Evolutionary conservation across 192 early-diverging fungal species (phyloP).

Genomic region (Entrophospora sp.): DNA sequence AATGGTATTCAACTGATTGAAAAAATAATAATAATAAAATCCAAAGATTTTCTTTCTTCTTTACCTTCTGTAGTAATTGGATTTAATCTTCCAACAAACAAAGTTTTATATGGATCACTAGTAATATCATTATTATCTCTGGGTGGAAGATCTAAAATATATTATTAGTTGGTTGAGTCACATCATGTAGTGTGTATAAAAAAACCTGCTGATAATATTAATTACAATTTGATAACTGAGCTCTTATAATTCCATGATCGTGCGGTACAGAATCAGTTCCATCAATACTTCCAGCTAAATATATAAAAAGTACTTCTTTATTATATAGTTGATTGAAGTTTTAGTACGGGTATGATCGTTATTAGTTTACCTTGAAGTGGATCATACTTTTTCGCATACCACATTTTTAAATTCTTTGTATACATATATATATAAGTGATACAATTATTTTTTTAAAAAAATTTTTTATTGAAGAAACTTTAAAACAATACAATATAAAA

Average conservation of each 20-base stretch:
- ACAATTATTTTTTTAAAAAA: no score
- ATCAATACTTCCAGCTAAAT: conserved; percentile 29
- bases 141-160: conserved; percentile 24
- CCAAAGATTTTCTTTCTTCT: neutral
- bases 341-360: neutral
- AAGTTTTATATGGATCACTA: conserved; percentile 25
- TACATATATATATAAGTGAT: no score
- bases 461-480: no score
- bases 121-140: neutral
- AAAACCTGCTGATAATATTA: neutral
- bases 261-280: conserved; percentile 31
- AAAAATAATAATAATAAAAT: neutral
- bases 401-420: conserved; percentile 23
- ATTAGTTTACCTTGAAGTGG: conserved; percentile 21
- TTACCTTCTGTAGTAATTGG: conserved; percentile 30
- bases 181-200: no score
- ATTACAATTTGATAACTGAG: conserved; percentile 24
- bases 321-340: neutral
- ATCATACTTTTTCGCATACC: conserved; percentile 31
- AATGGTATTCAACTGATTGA: neutral
- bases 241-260: conserved; percentile 30
- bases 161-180: no score
- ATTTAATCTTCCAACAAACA: conserved; percentile 33
- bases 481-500: no score
- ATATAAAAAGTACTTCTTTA: neutral